Percentiles rank a stretch among this genome's conserved stretches.
These are phyloP conservation scores for Arachnomyces sp. DNA, from an alignment of 2,329 filamentous ascomycete species.

Conservation along the genomic window DNA sequence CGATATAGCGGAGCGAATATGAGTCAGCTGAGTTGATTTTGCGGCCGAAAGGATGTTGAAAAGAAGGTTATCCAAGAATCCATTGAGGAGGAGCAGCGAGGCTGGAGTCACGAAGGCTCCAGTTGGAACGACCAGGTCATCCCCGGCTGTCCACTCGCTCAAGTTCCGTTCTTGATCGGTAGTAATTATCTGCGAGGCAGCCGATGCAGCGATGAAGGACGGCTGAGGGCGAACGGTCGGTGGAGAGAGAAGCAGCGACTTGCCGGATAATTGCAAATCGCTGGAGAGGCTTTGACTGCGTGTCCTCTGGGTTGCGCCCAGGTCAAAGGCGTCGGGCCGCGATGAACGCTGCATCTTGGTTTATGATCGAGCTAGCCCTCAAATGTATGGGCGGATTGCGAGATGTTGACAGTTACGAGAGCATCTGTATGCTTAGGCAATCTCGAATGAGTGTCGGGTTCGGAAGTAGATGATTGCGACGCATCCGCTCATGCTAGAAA, in stretches of 20 bases:
- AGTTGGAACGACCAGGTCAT: slow-evolving; percentile 55
- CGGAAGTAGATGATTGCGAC: too few species aligned
- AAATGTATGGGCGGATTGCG: too few species aligned
- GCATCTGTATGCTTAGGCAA: too few species aligned
- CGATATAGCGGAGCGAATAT: slow-evolving; percentile 70
- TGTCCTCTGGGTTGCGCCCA: slow-evolving; percentile 24
- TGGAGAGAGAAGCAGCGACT: slow-evolving; percentile 49
- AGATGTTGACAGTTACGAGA: too few species aligned
- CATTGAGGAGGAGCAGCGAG: slow-evolving; percentile 74
- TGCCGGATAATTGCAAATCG: slow-evolving; percentile 24
- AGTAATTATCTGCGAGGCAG: slow-evolving; percentile 85
- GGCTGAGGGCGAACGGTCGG: slow-evolving; percentile 67
- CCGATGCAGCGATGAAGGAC: slow-evolving; percentile 78
- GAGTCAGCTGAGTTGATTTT: slow-evolving; percentile 65
- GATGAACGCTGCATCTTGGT: slow-evolving; percentile 22
- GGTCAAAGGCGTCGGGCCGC: slow-evolving; percentile 23
- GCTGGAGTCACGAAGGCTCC: slow-evolving; percentile 63
- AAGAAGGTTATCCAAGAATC: slow-evolving; percentile 85
- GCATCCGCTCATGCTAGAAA: too few species aligned
- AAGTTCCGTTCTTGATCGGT: slow-evolving; percentile 73
- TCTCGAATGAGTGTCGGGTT: too few species aligned
- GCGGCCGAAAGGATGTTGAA: slow-evolving; percentile 80
- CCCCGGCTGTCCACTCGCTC: slow-evolving; percentile 60
- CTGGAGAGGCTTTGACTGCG: slow-evolving; percentile 34
- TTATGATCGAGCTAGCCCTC: too few species aligned